These are phyloP conservation scores for Paecilomyces fulvus DNA, from an alignment of 2,329 filamentous ascomycete genomes.

Conservation along the genomic window DNA sequence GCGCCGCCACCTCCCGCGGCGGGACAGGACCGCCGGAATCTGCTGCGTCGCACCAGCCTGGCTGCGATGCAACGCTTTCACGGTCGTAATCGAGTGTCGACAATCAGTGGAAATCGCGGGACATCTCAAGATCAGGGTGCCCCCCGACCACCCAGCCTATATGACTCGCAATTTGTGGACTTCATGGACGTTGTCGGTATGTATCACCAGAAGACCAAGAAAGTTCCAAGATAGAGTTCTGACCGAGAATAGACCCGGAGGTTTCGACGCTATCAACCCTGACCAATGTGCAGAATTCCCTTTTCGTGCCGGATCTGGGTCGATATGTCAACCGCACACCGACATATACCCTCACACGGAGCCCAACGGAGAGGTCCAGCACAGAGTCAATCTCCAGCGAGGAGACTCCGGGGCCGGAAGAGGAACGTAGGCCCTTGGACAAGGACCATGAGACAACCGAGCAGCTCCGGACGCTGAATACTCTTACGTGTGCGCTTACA, in stretches of 20 bases:
- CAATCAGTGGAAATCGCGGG: conserved; percentile 15
- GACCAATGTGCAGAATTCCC: conserved; percentile 82
- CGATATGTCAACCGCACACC: conserved; percentile 66
- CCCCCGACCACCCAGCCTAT: conserved; percentile 34
- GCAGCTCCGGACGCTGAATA: conserved; percentile 36
- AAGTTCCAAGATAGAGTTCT: conserved; percentile 9
- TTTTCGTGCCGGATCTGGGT: conserved; percentile 78
- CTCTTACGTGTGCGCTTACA: conserved; percentile 58
- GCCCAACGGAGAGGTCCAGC: conserved; percentile 27
- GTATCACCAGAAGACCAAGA: conserved; percentile 13
- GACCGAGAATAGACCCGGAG: conserved; percentile 58
- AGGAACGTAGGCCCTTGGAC: conserved; percentile 14
- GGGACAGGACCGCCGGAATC: conserved; percentile 10
- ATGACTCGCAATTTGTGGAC: conserved; percentile 56
- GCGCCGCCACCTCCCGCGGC: conserved; percentile 9
- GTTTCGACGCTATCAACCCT: conserved; percentile 74
- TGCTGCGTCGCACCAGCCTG: conserved; percentile 25
- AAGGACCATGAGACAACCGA: conserved; percentile 5
- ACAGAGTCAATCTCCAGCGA: conserved; percentile 17
- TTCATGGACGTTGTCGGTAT: conserved; percentile 60
- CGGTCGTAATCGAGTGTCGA: conserved; percentile 25
- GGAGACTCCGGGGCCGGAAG: conserved; percentile 16
- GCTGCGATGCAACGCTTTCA: conserved; percentile 20
- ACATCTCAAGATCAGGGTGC: conserved; percentile 7
- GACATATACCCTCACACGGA: conserved; percentile 63